Percentiles rank a stretch among this genome's conserved stretches.
Evolutionary conservation across 163 green algal genomes (phyloP).

Genomic region (Chloromonas sp.): DNA sequence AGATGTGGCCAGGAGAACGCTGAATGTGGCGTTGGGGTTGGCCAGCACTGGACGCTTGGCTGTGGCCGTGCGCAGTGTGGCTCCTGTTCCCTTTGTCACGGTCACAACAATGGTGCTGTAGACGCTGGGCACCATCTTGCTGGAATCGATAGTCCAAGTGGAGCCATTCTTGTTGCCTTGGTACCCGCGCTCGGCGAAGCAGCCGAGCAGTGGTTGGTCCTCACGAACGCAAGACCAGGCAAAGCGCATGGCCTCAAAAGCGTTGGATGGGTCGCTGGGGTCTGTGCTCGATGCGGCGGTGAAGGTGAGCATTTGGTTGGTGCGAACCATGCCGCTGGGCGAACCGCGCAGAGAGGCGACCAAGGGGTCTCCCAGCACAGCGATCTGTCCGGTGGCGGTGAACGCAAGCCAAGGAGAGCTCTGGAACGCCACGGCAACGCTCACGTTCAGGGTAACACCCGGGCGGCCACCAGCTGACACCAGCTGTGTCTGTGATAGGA

Average conservation of each 20-base stretch:
- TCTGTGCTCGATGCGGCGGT: not conserved
- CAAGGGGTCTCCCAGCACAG: not conserved
- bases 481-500: not conserved
- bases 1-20: not conserved
- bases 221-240: not conserved
- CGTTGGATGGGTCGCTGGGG: not conserved
- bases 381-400: not conserved
- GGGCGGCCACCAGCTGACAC: no score
- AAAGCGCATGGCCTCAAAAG: not conserved
- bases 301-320: not conserved
- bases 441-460: not conserved
- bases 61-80: not conserved
- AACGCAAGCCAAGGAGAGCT: not conserved
- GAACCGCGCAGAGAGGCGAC: not conserved
- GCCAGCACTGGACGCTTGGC: not conserved
- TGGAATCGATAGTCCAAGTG: not conserved
- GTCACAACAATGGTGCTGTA: not conserved
- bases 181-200: not conserved
- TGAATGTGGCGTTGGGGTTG: not conserved
- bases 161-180: not conserved
- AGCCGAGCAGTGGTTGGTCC: not conserved
- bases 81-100: not conserved
- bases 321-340: not conserved
- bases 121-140: not conserved
- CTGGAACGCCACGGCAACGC: not conserved